Evolutionary conservation across 441 rosid genomes (phyloP).

Genomic region (Populus tomentosa): DNA sequence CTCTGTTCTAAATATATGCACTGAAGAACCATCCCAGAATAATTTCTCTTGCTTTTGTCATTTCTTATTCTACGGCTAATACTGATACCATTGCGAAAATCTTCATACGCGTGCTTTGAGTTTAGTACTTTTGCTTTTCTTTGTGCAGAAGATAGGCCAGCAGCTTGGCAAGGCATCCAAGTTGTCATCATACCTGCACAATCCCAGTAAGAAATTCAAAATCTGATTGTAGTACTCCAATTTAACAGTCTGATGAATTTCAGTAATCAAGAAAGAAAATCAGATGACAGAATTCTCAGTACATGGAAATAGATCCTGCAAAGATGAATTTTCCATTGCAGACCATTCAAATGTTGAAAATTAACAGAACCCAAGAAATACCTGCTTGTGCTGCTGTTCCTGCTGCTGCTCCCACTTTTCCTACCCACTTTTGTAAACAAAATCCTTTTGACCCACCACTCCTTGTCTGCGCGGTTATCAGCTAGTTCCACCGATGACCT

Average conservation of each 20-base stretch:
- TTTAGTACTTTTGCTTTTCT: constrained; percentile 12
- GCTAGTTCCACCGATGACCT: constrained; percentile 20
- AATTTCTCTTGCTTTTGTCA: neutral
- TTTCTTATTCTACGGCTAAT: neutral
- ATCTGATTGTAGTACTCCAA: neutral
- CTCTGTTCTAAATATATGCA: neutral
- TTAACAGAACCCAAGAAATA: neutral
- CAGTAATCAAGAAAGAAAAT: neutral
- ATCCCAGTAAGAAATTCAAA: neutral
- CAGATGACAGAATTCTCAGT: neutral
- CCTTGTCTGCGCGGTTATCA: constrained; percentile 9
- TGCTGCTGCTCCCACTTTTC: constrained; percentile 9
- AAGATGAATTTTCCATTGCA: neutral
- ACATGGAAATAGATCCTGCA: neutral
- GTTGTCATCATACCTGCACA: constrained; percentile 20
- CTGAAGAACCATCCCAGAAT: neutral
- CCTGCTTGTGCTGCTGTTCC: too few relatives aligned
- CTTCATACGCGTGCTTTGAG: constrained; percentile 8
- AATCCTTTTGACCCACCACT: constrained; percentile 22
- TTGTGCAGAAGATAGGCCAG: constrained; percentile 26
- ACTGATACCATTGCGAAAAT: neutral
- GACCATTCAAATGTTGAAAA: neutral
- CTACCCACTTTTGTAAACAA: constrained; percentile 3
- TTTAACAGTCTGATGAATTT: neutral
- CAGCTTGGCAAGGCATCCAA: constrained; percentile 19